Evolutionary conservation across 2,329 filamentous ascomycete genomes (phyloP).

Genomic region (Lecanicillium sp.): DNA sequence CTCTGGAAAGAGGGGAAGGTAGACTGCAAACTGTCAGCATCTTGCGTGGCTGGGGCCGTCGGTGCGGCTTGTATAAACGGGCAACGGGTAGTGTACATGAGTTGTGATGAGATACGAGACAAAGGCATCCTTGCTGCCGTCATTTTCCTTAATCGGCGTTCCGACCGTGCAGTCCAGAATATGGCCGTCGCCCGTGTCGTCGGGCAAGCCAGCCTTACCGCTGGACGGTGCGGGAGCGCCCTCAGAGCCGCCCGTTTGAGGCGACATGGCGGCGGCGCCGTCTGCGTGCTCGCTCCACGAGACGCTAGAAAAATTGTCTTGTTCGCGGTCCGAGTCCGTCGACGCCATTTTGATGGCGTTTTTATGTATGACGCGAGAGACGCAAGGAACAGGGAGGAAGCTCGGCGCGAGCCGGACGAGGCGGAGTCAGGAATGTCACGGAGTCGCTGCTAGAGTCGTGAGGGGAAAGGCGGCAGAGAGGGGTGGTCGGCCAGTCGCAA

Average conservation of each 20-base stretch:
- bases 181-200: conserved; percentile 62
- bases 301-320: conserved; percentile 74
- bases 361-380: not conserved
- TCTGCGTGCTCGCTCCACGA: conserved; percentile 63
- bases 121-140: conserved; percentile 94
- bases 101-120: conserved; percentile 94
- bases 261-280: conserved; percentile 19
- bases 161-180: conserved; percentile 77
- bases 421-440: conserved; percentile 8
- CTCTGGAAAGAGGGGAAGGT: conserved; percentile 92
- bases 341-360: conserved; percentile 3
- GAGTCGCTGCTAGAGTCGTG: not conserved
- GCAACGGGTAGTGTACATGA: conserved; percentile 49
- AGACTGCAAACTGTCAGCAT: conserved; percentile 53
- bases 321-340: conserved; percentile 27
- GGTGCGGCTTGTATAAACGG: not conserved
- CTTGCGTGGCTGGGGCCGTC: not conserved
- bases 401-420: conserved; percentile 10
- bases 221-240: conserved; percentile 16
- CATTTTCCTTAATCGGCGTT: conserved; percentile 86
- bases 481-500: no score
- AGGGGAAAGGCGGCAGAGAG: no score
- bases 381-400: not conserved
- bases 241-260: conserved; percentile 1
- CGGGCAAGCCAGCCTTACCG: conserved; percentile 24